Conservation (phyloP, 257 asterid species). For the Solanum sejunctum region DNA sequence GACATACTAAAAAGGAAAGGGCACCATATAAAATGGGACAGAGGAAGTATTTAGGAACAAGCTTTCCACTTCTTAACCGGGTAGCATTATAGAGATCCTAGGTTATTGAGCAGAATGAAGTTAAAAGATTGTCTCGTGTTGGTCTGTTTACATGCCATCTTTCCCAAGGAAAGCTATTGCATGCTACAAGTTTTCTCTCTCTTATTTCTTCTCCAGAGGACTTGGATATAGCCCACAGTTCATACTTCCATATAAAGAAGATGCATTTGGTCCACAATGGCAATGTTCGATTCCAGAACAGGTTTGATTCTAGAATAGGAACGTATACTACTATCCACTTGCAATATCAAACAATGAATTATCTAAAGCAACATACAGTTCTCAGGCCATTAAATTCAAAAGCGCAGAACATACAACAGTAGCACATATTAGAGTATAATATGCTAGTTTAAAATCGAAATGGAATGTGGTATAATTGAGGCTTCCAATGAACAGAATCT, state of each 20-base stretch:
- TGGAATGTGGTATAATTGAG: not conserved
- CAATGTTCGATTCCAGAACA: not conserved
- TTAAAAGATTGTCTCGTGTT: not conserved
- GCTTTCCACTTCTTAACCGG: not conserved
- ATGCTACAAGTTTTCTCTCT: not conserved
- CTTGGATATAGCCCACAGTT: not conserved
- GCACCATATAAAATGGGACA: too few species aligned
- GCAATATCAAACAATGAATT: not conserved
- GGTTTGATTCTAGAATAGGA: not conserved
- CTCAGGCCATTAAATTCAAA: not conserved
- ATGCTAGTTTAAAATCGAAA: not conserved
- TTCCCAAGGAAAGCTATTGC: not conserved
- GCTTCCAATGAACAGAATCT: not conserved
- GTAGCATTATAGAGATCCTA: not conserved
- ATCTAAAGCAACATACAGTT: not conserved
- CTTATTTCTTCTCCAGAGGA: not conserved
- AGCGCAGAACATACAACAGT: not conserved
- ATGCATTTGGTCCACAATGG: not conserved
- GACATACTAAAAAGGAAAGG: too few species aligned
- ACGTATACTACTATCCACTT: not conserved
- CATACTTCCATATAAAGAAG: not conserved
- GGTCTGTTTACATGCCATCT: not conserved
- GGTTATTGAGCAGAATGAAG: not conserved
- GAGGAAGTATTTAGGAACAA: not conserved
- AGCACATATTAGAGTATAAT: not conserved